Percentiles rank a stretch among this genome's conserved stretches.
Conservation (phyloP, 2,329 filamentous ascomycete species). For the Aspergillus sergii region DNA sequence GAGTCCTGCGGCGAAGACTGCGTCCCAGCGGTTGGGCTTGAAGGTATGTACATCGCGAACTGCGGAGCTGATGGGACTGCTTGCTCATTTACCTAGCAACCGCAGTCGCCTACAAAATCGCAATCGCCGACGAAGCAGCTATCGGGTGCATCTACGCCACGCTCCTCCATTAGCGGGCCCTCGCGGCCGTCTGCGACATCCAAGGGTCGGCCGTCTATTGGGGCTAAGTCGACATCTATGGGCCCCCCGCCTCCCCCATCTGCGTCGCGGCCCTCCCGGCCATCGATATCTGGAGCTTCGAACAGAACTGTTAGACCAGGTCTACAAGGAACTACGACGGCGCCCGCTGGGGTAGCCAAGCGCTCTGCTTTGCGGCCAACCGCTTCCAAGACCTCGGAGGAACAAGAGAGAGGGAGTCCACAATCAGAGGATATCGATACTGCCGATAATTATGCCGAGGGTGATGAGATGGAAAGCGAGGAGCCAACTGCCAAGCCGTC, state of each 20-base stretch:
- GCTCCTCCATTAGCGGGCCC: conserved; percentile 43
- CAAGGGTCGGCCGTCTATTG: conserved; percentile 61
- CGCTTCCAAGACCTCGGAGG: conserved; percentile 28
- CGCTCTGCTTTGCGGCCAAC: conserved; percentile 37
- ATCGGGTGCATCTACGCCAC: conserved; percentile 56
- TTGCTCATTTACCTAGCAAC: not conserved
- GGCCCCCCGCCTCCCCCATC: conserved; percentile 58
- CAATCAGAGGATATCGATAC: conserved; percentile 33
- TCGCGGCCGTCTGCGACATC: conserved; percentile 56
- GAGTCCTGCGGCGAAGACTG: conserved; percentile 64
- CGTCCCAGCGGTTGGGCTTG: conserved; percentile 37
- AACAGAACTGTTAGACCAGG: conserved; percentile 38
- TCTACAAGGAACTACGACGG: conserved; percentile 27
- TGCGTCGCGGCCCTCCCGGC: conserved; percentile 40
- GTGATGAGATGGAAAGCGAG: conserved; percentile 23
- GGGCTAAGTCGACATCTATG: conserved; percentile 63
- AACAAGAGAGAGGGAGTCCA: conserved; percentile 29
- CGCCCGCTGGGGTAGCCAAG: conserved; percentile 30
- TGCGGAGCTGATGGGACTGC: not conserved
- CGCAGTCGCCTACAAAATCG: conserved; percentile 74
- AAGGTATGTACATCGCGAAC: conserved; percentile 33
- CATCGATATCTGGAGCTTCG: conserved; percentile 39
- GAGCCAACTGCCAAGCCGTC: conserved; percentile 24
- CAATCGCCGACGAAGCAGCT: conserved; percentile 80
- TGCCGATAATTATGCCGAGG: conserved; percentile 29